These are phyloP conservation scores for Ogataea populi-albae DNA, from an alignment of 805 yeast genomes.

Conservation along the genomic window DNA sequence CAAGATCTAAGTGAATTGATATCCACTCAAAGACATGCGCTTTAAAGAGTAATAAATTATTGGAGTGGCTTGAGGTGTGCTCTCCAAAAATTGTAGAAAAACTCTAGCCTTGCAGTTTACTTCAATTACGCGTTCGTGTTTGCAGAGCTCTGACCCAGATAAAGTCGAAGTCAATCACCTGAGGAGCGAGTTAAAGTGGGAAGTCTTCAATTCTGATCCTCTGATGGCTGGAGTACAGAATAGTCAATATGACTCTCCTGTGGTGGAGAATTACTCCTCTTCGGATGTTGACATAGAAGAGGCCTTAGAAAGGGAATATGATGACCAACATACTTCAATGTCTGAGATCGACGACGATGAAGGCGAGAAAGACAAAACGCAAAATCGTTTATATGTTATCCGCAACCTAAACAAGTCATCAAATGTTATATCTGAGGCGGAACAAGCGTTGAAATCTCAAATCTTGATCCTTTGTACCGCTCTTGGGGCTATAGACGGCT, in stretches of 20 bases:
- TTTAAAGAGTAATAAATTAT: too few species aligned
- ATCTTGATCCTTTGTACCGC: slow-evolving; percentile 82
- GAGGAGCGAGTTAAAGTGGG: too few species aligned
- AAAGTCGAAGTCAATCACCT: too few species aligned
- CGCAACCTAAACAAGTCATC: slow-evolving; percentile 6
- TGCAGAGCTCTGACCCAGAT: too few species aligned
- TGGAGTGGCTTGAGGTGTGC: neutral
- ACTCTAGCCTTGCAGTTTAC: slow-evolving; percentile 5
- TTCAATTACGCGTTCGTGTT: slow-evolving; percentile 5
- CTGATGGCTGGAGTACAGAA: too few species aligned
- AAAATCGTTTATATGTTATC: slow-evolving; percentile 4
- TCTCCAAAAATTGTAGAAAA: neutral
- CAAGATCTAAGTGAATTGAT: too few species aligned
- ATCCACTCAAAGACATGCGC: too few species aligned
- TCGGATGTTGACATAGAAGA: slow-evolving; percentile 26
- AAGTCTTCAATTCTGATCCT: too few species aligned
- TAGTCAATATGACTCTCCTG: too few species aligned
- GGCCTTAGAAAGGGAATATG: slow-evolving; percentile 20
- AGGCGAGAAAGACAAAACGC: slow-evolving; percentile 6
- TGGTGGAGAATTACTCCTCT: slow-evolving; percentile 7
- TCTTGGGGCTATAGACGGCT: slow-evolving; percentile 82
- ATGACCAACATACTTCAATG: slow-evolving; percentile 9
- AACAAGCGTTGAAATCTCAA: slow-evolving; percentile 57
- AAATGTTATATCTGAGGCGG: slow-evolving; percentile 19
- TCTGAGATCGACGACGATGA: slow-evolving; percentile 16